Conservation (phyloP, 805 yeast genomes). For the Teunomyces gatunensis region DNA sequence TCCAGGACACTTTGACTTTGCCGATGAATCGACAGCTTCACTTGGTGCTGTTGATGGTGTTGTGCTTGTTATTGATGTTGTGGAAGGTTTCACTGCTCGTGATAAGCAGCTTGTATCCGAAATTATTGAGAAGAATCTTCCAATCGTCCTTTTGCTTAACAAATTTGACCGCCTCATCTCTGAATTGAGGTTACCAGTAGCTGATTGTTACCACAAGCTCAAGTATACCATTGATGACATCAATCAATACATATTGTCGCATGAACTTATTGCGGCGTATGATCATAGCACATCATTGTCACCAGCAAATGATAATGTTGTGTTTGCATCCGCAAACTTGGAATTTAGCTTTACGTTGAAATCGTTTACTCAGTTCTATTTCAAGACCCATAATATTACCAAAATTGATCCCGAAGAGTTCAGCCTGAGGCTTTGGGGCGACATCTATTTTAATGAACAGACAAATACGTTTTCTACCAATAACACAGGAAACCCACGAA, state of each 20-base stretch:
- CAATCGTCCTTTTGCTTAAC: slow-evolving; percentile 63
- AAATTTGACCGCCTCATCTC: slow-evolving; percentile 83
- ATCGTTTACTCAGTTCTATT: slow-evolving; percentile 60
- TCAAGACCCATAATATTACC: slow-evolving; percentile 7
- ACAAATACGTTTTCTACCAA: slow-evolving; percentile 44
- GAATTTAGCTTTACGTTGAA: slow-evolving; percentile 63
- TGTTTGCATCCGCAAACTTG: slow-evolving; percentile 69
- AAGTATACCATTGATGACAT: slow-evolving; percentile 58
- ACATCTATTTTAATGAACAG: slow-evolving; percentile 47
- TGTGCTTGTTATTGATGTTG: slow-evolving; percentile 72
- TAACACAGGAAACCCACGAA: slow-evolving; percentile 25
- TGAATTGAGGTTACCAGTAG: slow-evolving; percentile 73
- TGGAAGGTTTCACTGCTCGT: slow-evolving; percentile 74
- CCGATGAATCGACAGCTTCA: slow-evolving; percentile 67
- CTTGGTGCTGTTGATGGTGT: slow-evolving; percentile 62
- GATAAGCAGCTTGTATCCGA: slow-evolving; percentile 49
- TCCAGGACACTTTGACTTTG: slow-evolving; percentile 89
- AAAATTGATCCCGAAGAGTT: slow-evolving; percentile 28
- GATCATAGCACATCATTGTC: slow-evolving; percentile 39
- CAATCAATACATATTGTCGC: slow-evolving; percentile 49
- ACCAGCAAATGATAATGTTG: slow-evolving; percentile 64
- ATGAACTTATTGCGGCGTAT: slow-evolving; percentile 25
- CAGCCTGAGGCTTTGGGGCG: slow-evolving; percentile 73
- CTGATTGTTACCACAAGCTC: slow-evolving; percentile 70
- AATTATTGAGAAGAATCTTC: slow-evolving; percentile 48